Base-by-base conservation (phyloP, 352 stramenopile genomes). In the Phytophthora litchii region DNA sequence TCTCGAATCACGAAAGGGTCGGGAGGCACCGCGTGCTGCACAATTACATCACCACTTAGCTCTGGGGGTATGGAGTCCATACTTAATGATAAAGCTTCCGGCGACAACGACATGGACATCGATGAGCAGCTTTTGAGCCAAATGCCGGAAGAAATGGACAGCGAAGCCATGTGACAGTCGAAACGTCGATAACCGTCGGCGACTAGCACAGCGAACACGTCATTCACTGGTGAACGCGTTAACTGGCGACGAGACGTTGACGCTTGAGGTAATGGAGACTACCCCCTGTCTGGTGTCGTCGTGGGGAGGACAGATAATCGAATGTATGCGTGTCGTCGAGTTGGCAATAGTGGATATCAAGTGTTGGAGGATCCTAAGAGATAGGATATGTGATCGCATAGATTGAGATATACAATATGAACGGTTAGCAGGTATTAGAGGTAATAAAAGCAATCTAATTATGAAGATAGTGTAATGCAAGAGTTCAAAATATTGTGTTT, bases 91-190 rank as follows among this genome's bases (percentile, higher is more conserved):
- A 64, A 27, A 3, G 56, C 27, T 17, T 67, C 44, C 13, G 46
- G 44, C 1, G 60, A 70, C 16, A 69, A 27, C 13, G 56, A 64
- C 29, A 74, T 50, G 20, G 67, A 74, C 54, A 68, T 17, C 6
- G 62, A 75, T 14, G 70, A 78, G 29, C 54, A 68, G 43, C 66
- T 68, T 45, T 76, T 78, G 49, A 78, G 65, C 70, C 70, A 78
- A 32, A 73, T 20, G 7, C 58, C 54, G 19, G 61, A 71, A 1
- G 67, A 62, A 40, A 65, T 41, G 31, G 50, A 46, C 14, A 65
- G 9, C 12, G 60, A 67, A 16, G 44, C 35, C 64, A 69, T 73
- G 29, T 57, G 55, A 62, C 31, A 54, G 46, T 29, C 42, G 41
- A 64, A 48, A 57, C 45, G 42, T 49, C 35, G 46, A 47, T 50